A percentile compares a stretch with the other conserved stretches of the same genome.
Conservation (phyloP, 805 yeast species). For the Starmerella etchellsii region DNA sequence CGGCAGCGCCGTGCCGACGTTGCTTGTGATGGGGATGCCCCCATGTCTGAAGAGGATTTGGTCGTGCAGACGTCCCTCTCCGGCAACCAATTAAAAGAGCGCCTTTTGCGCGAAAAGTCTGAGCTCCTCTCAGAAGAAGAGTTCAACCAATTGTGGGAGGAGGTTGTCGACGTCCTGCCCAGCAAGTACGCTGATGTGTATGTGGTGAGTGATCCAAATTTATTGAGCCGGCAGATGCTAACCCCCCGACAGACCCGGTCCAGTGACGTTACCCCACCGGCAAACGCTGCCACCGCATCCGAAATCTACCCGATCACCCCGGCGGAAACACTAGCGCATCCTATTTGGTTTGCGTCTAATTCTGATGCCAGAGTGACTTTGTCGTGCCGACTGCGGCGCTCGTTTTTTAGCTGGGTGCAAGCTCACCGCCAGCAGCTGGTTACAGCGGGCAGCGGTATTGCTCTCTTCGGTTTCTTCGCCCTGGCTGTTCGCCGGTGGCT, state of each 20-base stretch:
- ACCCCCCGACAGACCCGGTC: constrained; percentile 2
- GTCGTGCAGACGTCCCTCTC: constrained; percentile 28
- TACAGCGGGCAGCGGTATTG: neutral
- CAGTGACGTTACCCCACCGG: constrained; percentile 4
- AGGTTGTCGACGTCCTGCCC: constrained; percentile 43
- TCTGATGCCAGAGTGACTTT: constrained; percentile 14
- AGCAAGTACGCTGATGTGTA: constrained; percentile 36
- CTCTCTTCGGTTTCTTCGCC: neutral
- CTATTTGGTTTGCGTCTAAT: constrained; percentile 11
- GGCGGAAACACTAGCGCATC: neutral
- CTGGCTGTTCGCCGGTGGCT: neutral
- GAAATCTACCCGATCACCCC: neutral
- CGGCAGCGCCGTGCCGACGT: constrained; percentile 54
- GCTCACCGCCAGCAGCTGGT: constrained; percentile 7
- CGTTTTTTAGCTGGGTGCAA: constrained; percentile 10
- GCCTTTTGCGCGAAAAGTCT: constrained; percentile 21
- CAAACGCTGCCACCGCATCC: constrained; percentile 7
- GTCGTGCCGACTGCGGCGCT: constrained; percentile 15
- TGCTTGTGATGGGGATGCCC: constrained; percentile 34
- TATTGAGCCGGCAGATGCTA: constrained; percentile 10
- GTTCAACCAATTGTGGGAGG: constrained; percentile 62
- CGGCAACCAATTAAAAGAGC: too few relatives aligned
- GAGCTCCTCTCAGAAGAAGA: constrained; percentile 36
- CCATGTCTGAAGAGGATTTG: constrained; percentile 26
- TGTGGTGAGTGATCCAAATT: constrained; percentile 63